These are phyloP conservation scores for Salix dunnii DNA, from an alignment of 345 rosid species.

Conservation along the genomic window DNA sequence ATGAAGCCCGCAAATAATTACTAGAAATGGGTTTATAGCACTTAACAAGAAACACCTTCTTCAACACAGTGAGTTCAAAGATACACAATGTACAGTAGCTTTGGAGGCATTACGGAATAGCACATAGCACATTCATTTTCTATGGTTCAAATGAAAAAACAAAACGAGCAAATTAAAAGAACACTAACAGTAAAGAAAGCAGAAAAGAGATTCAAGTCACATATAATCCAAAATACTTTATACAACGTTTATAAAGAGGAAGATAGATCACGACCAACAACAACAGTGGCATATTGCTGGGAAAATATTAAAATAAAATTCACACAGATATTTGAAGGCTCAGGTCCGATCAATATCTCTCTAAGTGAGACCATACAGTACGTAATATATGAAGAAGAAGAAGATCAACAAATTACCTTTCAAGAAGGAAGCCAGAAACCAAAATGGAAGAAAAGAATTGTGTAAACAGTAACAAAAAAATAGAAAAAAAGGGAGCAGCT, in stretches of 20 bases:
- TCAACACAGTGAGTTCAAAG: background rate
- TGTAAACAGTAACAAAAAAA: background rate
- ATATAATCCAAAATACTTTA: background rate
- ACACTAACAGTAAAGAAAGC: background rate
- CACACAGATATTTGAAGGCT: background rate
- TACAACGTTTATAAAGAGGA: background rate
- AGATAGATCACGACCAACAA: background rate
- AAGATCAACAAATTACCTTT: conserved; percentile 4
- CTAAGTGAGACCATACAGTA: background rate
- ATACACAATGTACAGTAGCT: background rate
- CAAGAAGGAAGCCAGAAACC: conserved; percentile 24
- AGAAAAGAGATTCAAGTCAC: background rate
- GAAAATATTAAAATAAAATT: background rate
- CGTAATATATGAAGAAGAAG: background rate
- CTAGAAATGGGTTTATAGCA: background rate
- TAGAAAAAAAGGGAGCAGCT: background rate
- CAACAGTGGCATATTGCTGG: background rate
- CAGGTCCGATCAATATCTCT: background rate
- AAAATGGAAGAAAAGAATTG: background rate
- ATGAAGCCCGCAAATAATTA: background rate
- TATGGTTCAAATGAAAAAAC: background rate
- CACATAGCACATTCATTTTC: conserved; percentile 4
- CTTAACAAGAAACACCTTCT: background rate
- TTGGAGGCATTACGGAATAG: background rate
- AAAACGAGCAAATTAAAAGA: background rate